These are phyloP conservation scores for Hypoxylon sp. DNA, from an alignment of 2,329 filamentous ascomycete genomes.

Conservation along the genomic window DNA sequence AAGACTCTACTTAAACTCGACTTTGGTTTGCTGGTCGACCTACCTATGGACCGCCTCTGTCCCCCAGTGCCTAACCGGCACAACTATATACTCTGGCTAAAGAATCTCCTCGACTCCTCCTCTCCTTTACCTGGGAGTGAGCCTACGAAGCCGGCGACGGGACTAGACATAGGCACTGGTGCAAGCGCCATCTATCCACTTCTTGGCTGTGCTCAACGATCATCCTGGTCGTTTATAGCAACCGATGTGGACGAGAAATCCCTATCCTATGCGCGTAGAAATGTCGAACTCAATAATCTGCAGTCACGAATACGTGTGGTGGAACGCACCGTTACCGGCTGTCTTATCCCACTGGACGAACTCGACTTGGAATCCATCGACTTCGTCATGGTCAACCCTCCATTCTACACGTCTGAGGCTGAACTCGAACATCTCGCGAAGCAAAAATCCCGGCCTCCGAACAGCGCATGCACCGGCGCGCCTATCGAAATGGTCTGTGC, in stretches of 20 bases:
- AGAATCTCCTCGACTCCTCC: conserved; percentile 79
- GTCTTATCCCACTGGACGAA: conserved; percentile 70
- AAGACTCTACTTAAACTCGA: conserved; percentile 79
- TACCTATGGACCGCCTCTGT: conserved; percentile 83
- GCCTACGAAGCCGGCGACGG: conserved; percentile 62
- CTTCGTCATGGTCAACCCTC: conserved; percentile 94
- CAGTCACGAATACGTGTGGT: conserved; percentile 71
- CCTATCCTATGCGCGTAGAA: conserved; percentile 70
- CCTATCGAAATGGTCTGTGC: conserved; percentile 84
- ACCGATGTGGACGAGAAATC: conserved; percentile 83
- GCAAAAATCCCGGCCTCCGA: conserved; percentile 72
- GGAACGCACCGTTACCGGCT: conserved; percentile 57
- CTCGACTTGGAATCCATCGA: conserved; percentile 65
- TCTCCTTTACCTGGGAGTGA: conserved; percentile 58
- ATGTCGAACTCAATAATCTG: conserved; percentile 73
- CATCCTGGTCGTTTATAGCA: conserved; percentile 74
- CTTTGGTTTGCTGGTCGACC: conserved; percentile 74
- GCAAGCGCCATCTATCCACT: conserved; percentile 92
- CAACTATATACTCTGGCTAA: conserved; percentile 92
- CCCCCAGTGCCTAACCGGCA: conserved; percentile 82
- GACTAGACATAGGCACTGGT: conserved; percentile 89
- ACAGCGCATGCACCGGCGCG: conserved; percentile 79
- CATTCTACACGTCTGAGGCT: conserved; percentile 81
- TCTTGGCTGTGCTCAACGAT: conserved; percentile 74
- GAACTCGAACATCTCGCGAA: conserved; percentile 73